These are phyloP conservation scores for Exophiala oligosperma DNA, from an alignment of 2,329 filamentous ascomycete genomes.

Conservation along the genomic window DNA sequence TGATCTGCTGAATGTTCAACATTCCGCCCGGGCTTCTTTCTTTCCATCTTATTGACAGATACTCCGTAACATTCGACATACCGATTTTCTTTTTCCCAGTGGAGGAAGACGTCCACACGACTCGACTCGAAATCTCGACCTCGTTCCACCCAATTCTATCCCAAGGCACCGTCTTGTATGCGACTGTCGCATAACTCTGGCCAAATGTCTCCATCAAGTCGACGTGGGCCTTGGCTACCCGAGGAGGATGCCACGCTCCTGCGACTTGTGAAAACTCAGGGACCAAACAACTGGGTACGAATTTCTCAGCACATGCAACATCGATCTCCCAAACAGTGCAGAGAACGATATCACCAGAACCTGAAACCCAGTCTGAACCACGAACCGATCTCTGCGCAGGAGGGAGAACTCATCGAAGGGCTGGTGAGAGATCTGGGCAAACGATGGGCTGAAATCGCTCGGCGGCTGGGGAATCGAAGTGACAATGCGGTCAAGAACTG, in stretches of 20 bases:
- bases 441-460: constrained; percentile 90
- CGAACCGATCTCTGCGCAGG: constrained; percentile 69
- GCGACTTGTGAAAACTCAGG: constrained; percentile 68
- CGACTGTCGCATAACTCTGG: background rate
- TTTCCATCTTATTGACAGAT: no score
- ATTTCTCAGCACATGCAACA: constrained; percentile 75
- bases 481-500: constrained; percentile 98
- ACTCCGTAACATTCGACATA: no score
- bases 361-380: constrained; percentile 75
- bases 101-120: no score
- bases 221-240: constrained; percentile 81
- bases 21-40: no score
- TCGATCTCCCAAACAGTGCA: constrained; percentile 89
- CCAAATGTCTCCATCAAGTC: constrained; percentile 53
- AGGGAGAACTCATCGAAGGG: constrained; percentile 71
- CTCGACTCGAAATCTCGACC: no score
- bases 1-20: no score
- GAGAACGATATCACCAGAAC: constrained; percentile 92
- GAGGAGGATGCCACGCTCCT: constrained; percentile 72
- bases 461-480: constrained; percentile 77
- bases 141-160: background rate
- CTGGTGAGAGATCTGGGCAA: constrained; percentile 78
- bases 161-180: background rate
- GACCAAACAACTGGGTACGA: constrained; percentile 84
- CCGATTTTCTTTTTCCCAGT: no score